Evolutionary conservation across 1,284 basidiomycete genomes (phyloP).

Genomic region (Baeospora myosura): DNA sequence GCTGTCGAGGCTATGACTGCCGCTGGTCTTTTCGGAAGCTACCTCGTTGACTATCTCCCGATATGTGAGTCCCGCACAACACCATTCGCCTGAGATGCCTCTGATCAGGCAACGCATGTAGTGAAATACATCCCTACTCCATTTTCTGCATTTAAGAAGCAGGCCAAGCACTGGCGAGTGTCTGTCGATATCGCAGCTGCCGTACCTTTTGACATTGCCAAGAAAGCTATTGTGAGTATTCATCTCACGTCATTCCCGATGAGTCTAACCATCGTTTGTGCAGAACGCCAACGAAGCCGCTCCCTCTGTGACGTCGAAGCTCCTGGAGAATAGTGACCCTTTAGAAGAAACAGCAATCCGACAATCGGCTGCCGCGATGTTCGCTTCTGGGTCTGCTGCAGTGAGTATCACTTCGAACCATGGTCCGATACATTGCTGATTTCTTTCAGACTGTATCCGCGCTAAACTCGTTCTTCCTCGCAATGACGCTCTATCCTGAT

Average conservation of each 20-base stretch:
- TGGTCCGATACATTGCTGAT: neutral
- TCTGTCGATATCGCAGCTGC: slow-evolving; percentile 10
- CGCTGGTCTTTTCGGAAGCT: slow-evolving; percentile 17
- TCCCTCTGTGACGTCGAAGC: slow-evolving; percentile 5
- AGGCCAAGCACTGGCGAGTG: slow-evolving; percentile 10
- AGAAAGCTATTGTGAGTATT: slow-evolving; percentile 6
- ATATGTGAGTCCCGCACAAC: slow-evolving; percentile 6
- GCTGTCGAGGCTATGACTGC: slow-evolving; percentile 16
- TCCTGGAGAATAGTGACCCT: slow-evolving; percentile 4
- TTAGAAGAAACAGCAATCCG: slow-evolving; percentile 8
- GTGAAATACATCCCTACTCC: slow-evolving; percentile 11
- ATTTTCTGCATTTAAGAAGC: slow-evolving; percentile 3
- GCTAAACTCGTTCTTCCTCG: slow-evolving; percentile 11
- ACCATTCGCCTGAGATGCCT: neutral
- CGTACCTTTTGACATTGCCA: slow-evolving; percentile 10
- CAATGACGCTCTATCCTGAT: slow-evolving; percentile 12
- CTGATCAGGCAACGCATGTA: neutral
- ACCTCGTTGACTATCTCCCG: slow-evolving; percentile 14
- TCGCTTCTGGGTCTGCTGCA: slow-evolving; percentile 14
- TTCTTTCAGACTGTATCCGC: slow-evolving; percentile 10
- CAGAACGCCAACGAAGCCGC: slow-evolving; percentile 4
- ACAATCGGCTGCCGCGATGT: slow-evolving; percentile 9
- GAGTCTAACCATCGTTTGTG: neutral
- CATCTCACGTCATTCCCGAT: neutral
- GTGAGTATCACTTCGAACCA: slow-evolving; percentile 2